Conservation (phyloP, 768 basidiomycete genomes). For the Russula virescens region DNA sequence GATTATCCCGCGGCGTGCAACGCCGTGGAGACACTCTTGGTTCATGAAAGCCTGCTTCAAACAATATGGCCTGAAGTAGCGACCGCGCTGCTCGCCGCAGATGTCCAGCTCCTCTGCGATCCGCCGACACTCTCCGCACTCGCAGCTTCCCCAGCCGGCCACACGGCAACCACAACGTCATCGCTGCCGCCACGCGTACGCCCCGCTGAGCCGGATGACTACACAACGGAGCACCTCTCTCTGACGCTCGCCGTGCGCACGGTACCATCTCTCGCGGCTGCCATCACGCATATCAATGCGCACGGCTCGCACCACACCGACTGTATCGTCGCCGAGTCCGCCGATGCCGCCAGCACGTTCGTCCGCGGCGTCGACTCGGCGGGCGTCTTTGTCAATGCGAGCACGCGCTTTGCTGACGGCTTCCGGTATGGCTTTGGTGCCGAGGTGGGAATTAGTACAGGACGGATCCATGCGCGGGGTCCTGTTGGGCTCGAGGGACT, state of each 20-base stretch:
- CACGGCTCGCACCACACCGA: conserved; percentile 97
- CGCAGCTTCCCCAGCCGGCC: conserved; percentile 30
- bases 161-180: not conserved
- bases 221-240: conserved; percentile 83
- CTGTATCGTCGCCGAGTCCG: conserved; percentile 80
- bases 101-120: conserved; percentile 81
- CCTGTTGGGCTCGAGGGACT: conserved; percentile 93
- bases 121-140: conserved; percentile 54
- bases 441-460: conserved; percentile 96
- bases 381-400: conserved; percentile 91
- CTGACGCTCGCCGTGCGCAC: conserved; percentile 76
- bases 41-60: conserved; percentile 67
- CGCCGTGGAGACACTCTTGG: conserved; percentile 79
- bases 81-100: conserved; percentile 54
- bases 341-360: conserved; percentile 59
- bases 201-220: conserved; percentile 55
- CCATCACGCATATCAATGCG: conserved; percentile 84
- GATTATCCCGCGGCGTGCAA: conserved; percentile 98
- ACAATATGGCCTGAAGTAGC: conserved; percentile 83
- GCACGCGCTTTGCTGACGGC: conserved; percentile 94
- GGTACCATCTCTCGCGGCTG: conserved; percentile 63
- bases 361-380: conserved; percentile 87
- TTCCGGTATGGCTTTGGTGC: conserved; percentile 97
- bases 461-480: conserved; percentile 92
- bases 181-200: conserved; percentile 42